phyloP scores from a whole-genome alignment of 257 asterid species.

The Solanum clarkiae region DNA sequence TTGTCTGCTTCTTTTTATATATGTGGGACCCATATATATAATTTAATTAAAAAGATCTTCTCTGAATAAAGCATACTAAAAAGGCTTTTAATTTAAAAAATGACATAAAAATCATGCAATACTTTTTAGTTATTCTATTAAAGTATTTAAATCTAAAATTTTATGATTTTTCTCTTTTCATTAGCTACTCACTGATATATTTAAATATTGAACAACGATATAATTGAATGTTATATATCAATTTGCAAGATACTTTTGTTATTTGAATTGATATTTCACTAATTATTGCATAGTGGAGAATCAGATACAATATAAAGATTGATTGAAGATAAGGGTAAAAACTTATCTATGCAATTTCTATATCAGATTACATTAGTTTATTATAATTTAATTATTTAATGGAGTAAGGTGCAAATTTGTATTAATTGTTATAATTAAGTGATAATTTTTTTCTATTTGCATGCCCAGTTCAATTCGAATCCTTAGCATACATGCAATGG shows the following conservation, averaged over 20 bases:
- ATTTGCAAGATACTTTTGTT: no score
- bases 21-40: no score
- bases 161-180: not conserved
- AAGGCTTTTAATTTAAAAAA: not conserved
- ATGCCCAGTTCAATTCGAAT: not conserved
- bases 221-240: not conserved
- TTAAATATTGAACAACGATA: not conserved
- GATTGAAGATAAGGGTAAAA: not conserved
- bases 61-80: no score
- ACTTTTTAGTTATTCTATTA: not conserved
- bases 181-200: not conserved
- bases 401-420: not conserved
- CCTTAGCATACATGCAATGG: not conserved
- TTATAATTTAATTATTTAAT: not conserved
- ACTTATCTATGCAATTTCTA: not conserved
- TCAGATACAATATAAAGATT: no score
- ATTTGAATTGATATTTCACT: no score
- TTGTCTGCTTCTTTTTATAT: no score
- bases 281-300: no score
- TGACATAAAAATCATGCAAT: not conserved
- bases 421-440: not conserved
- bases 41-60: no score
- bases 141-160: not conserved
- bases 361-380: not conserved
- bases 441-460: not conserved